These are phyloP conservation scores for Theileria sp. DNA, from an alignment of 169 alveolate genomes.

Conservation along the genomic window DNA sequence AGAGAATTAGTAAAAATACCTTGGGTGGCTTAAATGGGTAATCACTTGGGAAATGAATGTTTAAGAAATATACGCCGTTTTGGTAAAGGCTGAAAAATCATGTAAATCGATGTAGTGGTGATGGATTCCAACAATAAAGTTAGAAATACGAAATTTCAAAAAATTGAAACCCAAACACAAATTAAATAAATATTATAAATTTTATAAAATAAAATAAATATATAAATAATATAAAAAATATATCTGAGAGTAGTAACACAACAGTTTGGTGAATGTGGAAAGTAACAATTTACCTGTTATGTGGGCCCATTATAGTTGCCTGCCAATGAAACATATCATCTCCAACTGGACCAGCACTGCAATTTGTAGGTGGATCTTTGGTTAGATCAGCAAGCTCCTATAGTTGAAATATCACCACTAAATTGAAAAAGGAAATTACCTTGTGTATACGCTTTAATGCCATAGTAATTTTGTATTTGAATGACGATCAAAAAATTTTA, in stretches of 20 bases:
- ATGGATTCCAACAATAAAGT: background rate
- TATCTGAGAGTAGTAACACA: background rate
- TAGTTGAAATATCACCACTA: constrained; percentile 2
- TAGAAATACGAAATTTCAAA: constrained; percentile 1
- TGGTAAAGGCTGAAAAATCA: constrained; percentile 86
- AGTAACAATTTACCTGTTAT: constrained; percentile 81
- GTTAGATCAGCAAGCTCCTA: constrained; percentile 95
- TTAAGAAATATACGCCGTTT: constrained; percentile 97
- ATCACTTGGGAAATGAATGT: constrained; percentile 98
- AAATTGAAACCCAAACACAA: background rate
- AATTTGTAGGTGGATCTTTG: constrained; percentile 98
- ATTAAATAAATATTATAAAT: background rate
- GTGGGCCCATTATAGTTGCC: constrained; percentile 99
- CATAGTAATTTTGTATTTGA: constrained; percentile 67
- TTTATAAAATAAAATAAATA: background rate
- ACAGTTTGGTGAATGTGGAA: background rate
- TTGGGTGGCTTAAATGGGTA: constrained; percentile 99
- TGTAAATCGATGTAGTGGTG: constrained; percentile 22
- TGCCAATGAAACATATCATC: constrained; percentile 99
- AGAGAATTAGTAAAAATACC: constrained; percentile 57
- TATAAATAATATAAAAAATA: background rate
- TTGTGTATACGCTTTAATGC: constrained; percentile 89
- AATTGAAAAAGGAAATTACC: constrained; percentile 53
- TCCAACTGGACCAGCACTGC: constrained; percentile 97
- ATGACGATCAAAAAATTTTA: constrained; percentile 10